Evolutionary conservation across 2,329 filamentous ascomycete genomes (phyloP).

Genomic region (Trichoderma brevicompactum): DNA sequence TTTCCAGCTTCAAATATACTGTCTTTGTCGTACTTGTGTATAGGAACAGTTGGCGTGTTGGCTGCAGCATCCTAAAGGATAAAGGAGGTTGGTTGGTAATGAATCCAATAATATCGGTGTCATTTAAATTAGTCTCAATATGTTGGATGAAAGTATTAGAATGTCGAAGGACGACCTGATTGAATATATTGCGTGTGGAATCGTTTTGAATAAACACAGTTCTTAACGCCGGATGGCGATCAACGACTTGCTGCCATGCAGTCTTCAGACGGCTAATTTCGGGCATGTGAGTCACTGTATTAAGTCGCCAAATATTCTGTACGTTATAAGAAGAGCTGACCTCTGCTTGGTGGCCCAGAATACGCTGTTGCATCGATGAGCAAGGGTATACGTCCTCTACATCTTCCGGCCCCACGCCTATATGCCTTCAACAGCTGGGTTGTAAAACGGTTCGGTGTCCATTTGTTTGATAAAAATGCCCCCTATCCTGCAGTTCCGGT

Average conservation of each 20-base stretch:
- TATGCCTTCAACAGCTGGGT: no score
- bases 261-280: neutral
- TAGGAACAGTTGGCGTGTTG: neutral
- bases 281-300: neutral
- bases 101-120: neutral
- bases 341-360: neutral
- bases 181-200: neutral
- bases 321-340: neutral
- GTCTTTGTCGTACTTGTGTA: neutral
- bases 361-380: constrained; percentile 8
- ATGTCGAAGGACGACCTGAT: neutral
- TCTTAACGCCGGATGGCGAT: neutral
- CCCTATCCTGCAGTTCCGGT: no score
- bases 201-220: neutral
- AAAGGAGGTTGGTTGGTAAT: neutral
- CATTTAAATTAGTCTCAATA: neutral
- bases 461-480: no score
- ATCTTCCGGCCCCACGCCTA: neutral
- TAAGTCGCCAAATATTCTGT: neutral
- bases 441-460: no score
- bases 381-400: constrained; percentile 11
- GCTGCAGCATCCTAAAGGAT: neutral
- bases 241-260: neutral
- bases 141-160: neutral
- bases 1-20: neutral